Evolutionary conservation across 768 basidiomycete species (phyloP), one percentile per base, ranked within the genome.

Genomic region (Termitomyces sp.): DNA sequence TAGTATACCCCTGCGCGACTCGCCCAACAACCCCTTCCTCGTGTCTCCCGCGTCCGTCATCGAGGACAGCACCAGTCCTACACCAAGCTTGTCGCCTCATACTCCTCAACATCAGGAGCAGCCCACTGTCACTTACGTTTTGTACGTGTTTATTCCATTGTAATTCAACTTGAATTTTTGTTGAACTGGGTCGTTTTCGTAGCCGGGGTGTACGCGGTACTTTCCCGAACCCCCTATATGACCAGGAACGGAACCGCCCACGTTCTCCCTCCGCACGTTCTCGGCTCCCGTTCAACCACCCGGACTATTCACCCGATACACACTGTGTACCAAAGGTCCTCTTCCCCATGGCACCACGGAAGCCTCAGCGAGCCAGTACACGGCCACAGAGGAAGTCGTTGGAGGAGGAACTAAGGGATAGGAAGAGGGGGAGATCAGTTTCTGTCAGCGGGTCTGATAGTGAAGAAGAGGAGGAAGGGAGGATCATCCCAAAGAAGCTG

Each of bases 21-120:
- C 87, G 3, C 88, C 87, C 1, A 79, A 85, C 60, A 90, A 90
- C 57, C 88, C 89, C 0, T 90, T 91, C 75, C 76, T 90, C 26
- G 59, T 56, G 24, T 63, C 62, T 9, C 62, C 62, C 10, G 78
- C 78, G 1, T 75, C 78, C 24, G 61, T 66, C 12, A 46, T 60
- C 18, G 67, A 56, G 12, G 75, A 76, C 5, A 71, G 74, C 7
- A 71, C 72, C 13, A 69, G 65, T 26, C 74, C 73, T 10, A 69
- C 71, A 0, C 68, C 71, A 30, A 72, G 65, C 51, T 53, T 65
- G 4, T 68, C 70, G 26, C 66, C 70, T 0, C 80, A 82, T 14
- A 71, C 69, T 44, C 72, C 68, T 6, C 66, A 66, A 37, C 74
- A 55, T 16, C 42, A 78, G 34, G 88, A 89, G 67, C 80, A 79